Evolutionary conservation across 257 asterid genomes (phyloP).

Genomic region (Phtheirospermum japonicum): DNA sequence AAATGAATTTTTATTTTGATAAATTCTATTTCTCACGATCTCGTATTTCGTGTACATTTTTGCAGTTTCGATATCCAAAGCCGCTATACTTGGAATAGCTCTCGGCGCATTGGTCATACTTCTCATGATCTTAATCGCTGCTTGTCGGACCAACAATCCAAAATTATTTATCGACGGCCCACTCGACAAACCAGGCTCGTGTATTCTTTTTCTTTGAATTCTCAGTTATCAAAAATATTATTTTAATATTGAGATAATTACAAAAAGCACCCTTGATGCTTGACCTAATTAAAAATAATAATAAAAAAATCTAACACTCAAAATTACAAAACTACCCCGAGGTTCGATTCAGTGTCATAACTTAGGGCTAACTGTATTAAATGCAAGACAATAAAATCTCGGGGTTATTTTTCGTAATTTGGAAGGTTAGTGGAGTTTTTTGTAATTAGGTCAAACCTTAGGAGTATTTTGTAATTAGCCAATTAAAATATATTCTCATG

Average conservation of each 20-base stretch:
- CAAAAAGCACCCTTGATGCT: background rate
- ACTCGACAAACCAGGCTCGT: slow-evolving; percentile 72
- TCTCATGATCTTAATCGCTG: slow-evolving; percentile 78
- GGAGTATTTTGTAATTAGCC: too few species aligned
- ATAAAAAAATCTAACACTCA: too few species aligned
- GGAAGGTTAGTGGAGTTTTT: too few species aligned
- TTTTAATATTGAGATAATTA: background rate
- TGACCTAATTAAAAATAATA: too few species aligned
- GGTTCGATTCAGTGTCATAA: too few species aligned
- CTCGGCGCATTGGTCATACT: slow-evolving; percentile 79
- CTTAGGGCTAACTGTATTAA: background rate
- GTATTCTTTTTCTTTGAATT: background rate
- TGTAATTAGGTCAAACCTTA: too few species aligned
- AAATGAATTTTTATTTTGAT: background rate
- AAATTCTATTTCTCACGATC: background rate
- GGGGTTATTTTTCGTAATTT: too few species aligned
- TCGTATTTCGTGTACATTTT: background rate
- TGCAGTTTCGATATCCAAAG: slow-evolving; percentile 78
- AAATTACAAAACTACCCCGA: too few species aligned
- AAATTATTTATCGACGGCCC: slow-evolving; percentile 60
- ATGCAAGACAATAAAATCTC: too few species aligned
- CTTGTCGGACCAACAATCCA: slow-evolving; percentile 67
- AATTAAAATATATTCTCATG: background rate
- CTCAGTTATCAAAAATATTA: too few species aligned
- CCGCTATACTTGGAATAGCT: slow-evolving; percentile 94